Conservation (phyloP, 2,329 filamentous ascomycete genomes). For the Cercospora beticola region DNA sequence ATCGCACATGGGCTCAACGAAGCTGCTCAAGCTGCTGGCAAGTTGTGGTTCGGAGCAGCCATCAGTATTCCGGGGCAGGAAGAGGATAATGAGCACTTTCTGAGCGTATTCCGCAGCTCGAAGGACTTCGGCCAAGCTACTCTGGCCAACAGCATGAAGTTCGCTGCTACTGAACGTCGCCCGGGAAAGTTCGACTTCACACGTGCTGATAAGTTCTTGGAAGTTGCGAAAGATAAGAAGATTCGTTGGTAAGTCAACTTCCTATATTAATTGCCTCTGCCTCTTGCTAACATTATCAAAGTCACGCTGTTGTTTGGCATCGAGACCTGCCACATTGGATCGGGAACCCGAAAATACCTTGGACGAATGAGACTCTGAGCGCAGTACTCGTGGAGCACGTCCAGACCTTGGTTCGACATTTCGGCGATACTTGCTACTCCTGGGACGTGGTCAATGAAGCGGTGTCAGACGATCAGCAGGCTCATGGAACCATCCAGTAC, state of each 20-base stretch:
- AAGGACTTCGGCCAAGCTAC: slow-evolving; percentile 59
- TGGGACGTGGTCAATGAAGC: slow-evolving; percentile 24
- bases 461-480: slow-evolving; percentile 1
- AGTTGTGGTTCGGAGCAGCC: slow-evolving; percentile 48
- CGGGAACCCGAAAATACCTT: slow-evolving; percentile 21
- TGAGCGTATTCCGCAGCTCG: slow-evolving; percentile 54
- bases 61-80: slow-evolving; percentile 54
- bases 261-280: neutral
- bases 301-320: slow-evolving; percentile 47
- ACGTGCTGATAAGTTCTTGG: slow-evolving; percentile 4
- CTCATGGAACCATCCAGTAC: slow-evolving; percentile 1
- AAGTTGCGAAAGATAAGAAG: slow-evolving; percentile 36
- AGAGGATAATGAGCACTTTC: slow-evolving; percentile 56
- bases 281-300: slow-evolving; percentile 27
- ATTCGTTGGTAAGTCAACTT: slow-evolving; percentile 19
- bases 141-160: slow-evolving; percentile 44
- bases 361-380: slow-evolving; percentile 44
- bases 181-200: slow-evolving; percentile 38
- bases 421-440: slow-evolving; percentile 41
- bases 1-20: slow-evolving; percentile 21
- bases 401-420: slow-evolving; percentile 41
- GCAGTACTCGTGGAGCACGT: slow-evolving; percentile 46
- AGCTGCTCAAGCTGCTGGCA: slow-evolving; percentile 30
- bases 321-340: slow-evolving; percentile 44
- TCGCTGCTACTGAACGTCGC: slow-evolving; percentile 41